Conservation (phyloP, 768 basidiomycete species). For the Auricularia sp. region DNA sequence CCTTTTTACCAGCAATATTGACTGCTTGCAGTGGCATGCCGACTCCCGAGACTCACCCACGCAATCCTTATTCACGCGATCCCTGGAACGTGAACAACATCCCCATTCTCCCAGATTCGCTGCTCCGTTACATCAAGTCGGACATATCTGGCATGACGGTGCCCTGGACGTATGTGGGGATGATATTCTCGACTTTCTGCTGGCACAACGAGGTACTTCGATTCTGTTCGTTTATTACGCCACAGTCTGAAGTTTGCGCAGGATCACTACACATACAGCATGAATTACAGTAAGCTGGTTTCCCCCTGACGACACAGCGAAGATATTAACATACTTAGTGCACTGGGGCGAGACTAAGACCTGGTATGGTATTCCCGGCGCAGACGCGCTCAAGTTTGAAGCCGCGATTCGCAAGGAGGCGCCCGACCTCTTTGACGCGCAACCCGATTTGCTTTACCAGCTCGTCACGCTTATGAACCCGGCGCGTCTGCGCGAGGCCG, state of each 20-base stretch:
- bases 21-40: constrained; percentile 70
- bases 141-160: constrained; percentile 99
- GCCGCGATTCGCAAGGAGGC: constrained; percentile 90
- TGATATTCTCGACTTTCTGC: constrained; percentile 98
- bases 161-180: constrained; percentile 98
- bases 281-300: constrained; percentile 64
- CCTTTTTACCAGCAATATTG: not conserved
- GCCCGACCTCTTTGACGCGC: constrained; percentile 94
- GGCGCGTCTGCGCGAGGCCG: constrained; percentile 70
- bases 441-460: constrained; percentile 94
- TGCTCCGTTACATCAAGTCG: constrained; percentile 94
- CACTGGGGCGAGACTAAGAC: constrained; percentile 99
- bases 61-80: constrained; percentile 78
- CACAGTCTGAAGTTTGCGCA: constrained; percentile 22
- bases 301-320: constrained; percentile 6
- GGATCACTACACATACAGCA: constrained; percentile 97
- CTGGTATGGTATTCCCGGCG: constrained; percentile 98
- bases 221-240: constrained; percentile 8
- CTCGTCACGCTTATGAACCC: constrained; percentile 97
- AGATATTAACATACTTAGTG: constrained; percentile 42
- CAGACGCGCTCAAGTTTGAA: constrained; percentile 92
- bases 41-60: constrained; percentile 85
- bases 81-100: constrained; percentile 98
- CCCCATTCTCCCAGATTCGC: constrained; percentile 83
- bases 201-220: constrained; percentile 89